Base-by-base conservation (phyloP, 805 yeast genomes). In the Barnettozyma sp. region DNA sequence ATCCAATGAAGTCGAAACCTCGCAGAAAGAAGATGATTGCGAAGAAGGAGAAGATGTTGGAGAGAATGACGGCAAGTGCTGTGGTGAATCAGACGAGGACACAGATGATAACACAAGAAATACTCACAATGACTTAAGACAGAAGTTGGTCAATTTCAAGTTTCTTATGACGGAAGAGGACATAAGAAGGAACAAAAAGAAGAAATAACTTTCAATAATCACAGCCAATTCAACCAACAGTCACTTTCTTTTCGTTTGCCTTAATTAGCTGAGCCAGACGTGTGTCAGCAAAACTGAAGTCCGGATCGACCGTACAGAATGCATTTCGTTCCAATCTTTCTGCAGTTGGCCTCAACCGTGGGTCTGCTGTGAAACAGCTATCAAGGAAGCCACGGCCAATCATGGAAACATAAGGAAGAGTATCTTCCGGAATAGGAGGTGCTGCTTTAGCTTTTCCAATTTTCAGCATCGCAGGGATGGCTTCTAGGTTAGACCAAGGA, bases 401-500 rank as follows among this genome's bases (percentile, higher is more conserved):
- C 4, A 53, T 55, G 2, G 87, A 74, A 33, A 90, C 78, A 42
- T 65, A 59, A 6, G 77, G 77, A 33, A 68, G 55, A 0, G 90
- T 80, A 39, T 87, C 95, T n/a, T 82, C 88, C 0, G 96, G 94
- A 33, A 94, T 87, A 0, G 98, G 98, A 4, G 99, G 98, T 0
- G 96, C 94, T 34, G 79, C 70, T 52, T 85, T 82, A 20, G 87
- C 75, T 41, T 82, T 82, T 5, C 97, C 97, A 33, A 70, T 68
- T 60, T 87, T 84, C 58, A 84, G 82, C 71, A 92, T 84, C 3
- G 97, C 98, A 30, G 95, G 92, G 16, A 88, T 84, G 12, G 90
- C 94, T 30, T 90, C 97, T 46, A 83, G 79, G 42, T 92, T 86
- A 2, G 94, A 84, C 99, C 99, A 92, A 1, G 98, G 98, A 39